Evolutionary conservation across 345 rosid species (phyloP).

Genomic region (Dimocarpus longan): DNA sequence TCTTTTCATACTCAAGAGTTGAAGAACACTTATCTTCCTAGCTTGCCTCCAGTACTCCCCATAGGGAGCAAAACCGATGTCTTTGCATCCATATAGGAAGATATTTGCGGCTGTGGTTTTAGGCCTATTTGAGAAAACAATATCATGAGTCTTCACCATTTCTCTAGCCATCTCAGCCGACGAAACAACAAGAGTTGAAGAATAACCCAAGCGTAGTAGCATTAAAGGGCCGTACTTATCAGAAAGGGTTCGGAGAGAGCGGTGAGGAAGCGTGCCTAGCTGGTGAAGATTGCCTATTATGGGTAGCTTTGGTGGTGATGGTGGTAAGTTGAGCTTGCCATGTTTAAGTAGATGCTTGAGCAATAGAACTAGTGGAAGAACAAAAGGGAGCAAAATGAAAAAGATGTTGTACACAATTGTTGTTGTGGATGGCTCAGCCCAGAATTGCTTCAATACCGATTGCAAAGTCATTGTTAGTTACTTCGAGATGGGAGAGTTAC

Average conservation of each 20-base stretch:
- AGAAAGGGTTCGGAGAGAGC: not conserved
- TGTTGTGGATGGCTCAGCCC: not conserved
- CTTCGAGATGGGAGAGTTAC: not conserved
- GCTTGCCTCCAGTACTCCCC: conserved; percentile 37
- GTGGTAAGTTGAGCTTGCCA: not conserved
- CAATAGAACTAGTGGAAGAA: not conserved
- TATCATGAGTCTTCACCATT: conserved; percentile 3
- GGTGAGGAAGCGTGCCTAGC: not conserved
- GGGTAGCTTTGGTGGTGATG: not conserved
- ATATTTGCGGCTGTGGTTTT: conserved; percentile 13
- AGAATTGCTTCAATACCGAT: not conserved
- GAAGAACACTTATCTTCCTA: conserved; percentile 9
- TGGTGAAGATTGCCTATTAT: not conserved
- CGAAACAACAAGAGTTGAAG: not conserved
- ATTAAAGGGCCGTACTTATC: not conserved
- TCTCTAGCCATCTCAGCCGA: conserved; percentile 15
- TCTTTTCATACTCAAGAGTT: conserved; percentile 25
- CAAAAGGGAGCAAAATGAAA: not conserved
- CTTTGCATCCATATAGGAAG: conserved; percentile 15
- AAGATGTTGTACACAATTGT: not conserved
- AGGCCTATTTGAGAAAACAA: conserved; percentile 6
- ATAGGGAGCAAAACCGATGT: conserved; percentile 25
- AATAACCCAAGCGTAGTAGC: not conserved
- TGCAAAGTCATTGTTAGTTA: not conserved
- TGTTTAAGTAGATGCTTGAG: not conserved